phyloP scores from a whole-genome alignment of 2,329 filamentous ascomycete genomes.

The Arthrobotrys sinensis region DNA sequence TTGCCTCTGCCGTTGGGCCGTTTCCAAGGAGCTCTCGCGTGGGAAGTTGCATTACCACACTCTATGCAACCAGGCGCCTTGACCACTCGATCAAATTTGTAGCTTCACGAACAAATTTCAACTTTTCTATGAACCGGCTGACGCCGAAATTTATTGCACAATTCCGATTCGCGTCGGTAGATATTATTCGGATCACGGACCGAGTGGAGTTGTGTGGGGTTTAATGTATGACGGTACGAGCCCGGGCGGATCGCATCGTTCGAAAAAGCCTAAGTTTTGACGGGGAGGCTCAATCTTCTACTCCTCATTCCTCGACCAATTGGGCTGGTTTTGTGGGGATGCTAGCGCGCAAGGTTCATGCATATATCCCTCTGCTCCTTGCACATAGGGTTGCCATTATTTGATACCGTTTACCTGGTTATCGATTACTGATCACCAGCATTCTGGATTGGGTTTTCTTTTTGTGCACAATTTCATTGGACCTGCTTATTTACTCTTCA shows the following conservation, averaged over 20 bases:
- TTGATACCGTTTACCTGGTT: constrained; percentile 7
- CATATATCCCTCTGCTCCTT: constrained; percentile 10
- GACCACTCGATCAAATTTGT: too few species aligned
- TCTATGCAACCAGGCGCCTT: not conserved
- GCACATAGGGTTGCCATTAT: not conserved
- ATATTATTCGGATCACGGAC: constrained; percentile 1
- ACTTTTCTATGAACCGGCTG: not conserved
- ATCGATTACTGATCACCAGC: constrained; percentile 18
- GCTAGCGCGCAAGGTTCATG: not conserved
- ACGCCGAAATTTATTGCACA: constrained; percentile 18
- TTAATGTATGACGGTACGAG: constrained; percentile 24
- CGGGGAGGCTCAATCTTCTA: not conserved
- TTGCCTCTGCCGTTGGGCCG: not conserved
- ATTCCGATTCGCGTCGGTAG: constrained; percentile 19
- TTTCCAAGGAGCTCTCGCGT: not conserved
- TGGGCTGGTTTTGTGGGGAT: constrained; percentile 8
- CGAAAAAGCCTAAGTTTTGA: not conserved
- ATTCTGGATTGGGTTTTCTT: not conserved
- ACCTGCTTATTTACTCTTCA: not conserved
- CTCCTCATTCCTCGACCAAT: not conserved
- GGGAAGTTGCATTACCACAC: not conserved
- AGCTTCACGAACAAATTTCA: not conserved
- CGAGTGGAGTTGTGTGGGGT: constrained; percentile 14
- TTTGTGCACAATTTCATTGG: not conserved
- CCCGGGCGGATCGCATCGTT: constrained; percentile 14